Percentiles rank a stretch among this genome's conserved stretches.
Conservation (phyloP, 2,329 filamentous ascomycete genomes). For the Teratosphaeria nubilosa region DNA sequence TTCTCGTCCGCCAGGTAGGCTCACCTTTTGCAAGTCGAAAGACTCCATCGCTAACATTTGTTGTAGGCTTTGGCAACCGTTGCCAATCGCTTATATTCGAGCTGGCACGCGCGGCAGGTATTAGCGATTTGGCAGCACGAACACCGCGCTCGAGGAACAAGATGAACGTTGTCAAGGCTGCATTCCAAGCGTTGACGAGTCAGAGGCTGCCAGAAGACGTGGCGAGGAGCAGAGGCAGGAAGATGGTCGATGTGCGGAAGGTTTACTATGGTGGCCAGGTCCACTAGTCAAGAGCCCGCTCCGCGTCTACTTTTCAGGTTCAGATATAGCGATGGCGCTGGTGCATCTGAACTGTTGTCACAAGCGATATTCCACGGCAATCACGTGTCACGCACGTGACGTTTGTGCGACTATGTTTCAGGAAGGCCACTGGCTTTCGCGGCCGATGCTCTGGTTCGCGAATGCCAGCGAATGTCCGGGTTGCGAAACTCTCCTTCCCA, state of each 20-base stretch:
- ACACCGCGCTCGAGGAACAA: slow-evolving; percentile 83
- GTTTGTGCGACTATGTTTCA: neutral
- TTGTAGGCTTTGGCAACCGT: slow-evolving; percentile 79
- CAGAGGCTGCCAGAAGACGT: slow-evolving; percentile 85
- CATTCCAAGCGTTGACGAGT: slow-evolving; percentile 68
- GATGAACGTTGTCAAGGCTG: slow-evolving; percentile 95
- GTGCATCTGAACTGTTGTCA: neutral
- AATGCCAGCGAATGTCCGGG: neutral
- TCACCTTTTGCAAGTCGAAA: neutral
- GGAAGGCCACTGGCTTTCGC: neutral
- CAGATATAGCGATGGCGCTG: neutral
- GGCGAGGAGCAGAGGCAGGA: slow-evolving; percentile 80
- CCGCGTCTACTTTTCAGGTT: neutral
- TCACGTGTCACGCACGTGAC: neutral
- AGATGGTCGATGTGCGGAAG: slow-evolving; percentile 90
- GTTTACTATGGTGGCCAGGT: slow-evolving; percentile 79
- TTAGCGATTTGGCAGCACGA: slow-evolving; percentile 73
- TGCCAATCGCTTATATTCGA: slow-evolving; percentile 89
- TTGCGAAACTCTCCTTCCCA: no score
- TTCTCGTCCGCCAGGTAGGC: slow-evolving; percentile 74
- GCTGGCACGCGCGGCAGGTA: slow-evolving; percentile 77
- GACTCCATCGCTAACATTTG: slow-evolving; percentile 1
- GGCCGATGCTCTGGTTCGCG: neutral
- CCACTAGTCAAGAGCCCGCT: neutral
- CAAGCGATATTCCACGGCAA: neutral